Conservation (phyloP, 805 yeast species). For the Kazachstania africana region DNA sequence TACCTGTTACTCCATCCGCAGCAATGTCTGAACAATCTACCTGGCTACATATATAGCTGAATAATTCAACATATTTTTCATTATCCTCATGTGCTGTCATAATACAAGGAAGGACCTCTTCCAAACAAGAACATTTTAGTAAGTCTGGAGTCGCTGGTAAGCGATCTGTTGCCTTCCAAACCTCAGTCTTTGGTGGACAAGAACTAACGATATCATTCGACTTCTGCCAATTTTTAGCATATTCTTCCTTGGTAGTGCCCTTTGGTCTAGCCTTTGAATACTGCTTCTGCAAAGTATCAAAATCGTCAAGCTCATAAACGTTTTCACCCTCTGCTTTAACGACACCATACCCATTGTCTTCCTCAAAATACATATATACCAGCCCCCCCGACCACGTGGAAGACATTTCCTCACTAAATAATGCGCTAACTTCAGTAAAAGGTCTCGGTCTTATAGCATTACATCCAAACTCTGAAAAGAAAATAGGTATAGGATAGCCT, state of each 20-base stretch:
- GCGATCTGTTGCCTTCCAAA: conserved; percentile 51
- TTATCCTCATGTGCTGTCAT: conserved; percentile 33
- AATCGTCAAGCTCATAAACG: conserved; percentile 50
- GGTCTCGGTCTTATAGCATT: conserved; percentile 54
- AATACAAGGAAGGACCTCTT: conserved; percentile 43
- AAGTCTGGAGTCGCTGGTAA: conserved; percentile 63
- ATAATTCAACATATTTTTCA: conserved; percentile 43
- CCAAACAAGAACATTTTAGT: conserved; percentile 50
- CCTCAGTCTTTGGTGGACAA: conserved; percentile 9
- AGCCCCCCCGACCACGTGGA: conserved; percentile 80
- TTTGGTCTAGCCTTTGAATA: conserved; percentile 38
- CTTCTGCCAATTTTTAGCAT: conserved; percentile 11
- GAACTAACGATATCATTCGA: conserved; percentile 32
- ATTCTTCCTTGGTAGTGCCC: conserved; percentile 17
- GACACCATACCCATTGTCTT: conserved; percentile 63
- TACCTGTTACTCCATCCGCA: conserved; percentile 46
- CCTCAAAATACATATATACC: conserved; percentile 75
- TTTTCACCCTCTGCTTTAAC: conserved; percentile 34
- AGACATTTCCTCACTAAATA: conserved; percentile 58
- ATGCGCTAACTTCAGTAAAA: conserved; percentile 57
- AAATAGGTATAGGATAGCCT: conserved; percentile 57
- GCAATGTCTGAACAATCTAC: conserved; percentile 49
- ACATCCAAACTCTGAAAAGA: conserved; percentile 78
- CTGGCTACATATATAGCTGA: conserved; percentile 43
- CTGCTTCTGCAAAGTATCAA: conserved; percentile 41